phyloP scores from a whole-genome alignment of 1,284 basidiomycete species.

The Sporisorium scitamineum region DNA sequence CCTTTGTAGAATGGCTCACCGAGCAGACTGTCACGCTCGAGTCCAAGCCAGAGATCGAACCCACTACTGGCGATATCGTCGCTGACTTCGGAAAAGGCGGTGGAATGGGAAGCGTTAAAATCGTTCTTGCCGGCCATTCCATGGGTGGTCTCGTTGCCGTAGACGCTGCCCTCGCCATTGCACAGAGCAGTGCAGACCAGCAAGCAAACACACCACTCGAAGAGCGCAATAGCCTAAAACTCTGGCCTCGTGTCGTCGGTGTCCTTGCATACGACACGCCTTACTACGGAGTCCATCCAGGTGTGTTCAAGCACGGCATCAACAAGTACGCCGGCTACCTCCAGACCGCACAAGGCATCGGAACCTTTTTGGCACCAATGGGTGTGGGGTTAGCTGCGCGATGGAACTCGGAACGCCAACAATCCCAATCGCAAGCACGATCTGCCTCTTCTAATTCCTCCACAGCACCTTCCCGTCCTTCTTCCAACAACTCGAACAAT shows the following conservation, averaged over 20 bases:
- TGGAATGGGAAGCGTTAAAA: slow-evolving; percentile 71
- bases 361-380: slow-evolving; percentile 70
- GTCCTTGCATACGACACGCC: slow-evolving; percentile 89
- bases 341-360: slow-evolving; percentile 75
- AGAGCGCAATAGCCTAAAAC: slow-evolving; percentile 71
- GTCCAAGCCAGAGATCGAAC: slow-evolving; percentile 66
- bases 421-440: slow-evolving; percentile 13
- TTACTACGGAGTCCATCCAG: slow-evolving; percentile 76
- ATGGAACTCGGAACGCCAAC: slow-evolving; percentile 61
- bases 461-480: slow-evolving; percentile 43
- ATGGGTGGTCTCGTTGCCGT: slow-evolving; percentile 76
- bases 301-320: slow-evolving; percentile 85
- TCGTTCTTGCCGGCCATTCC: slow-evolving; percentile 89
- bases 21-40: slow-evolving; percentile 89
- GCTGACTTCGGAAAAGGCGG: slow-evolving; percentile 45
- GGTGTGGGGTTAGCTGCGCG: slow-evolving; percentile 73
- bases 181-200: slow-evolving; percentile 23
- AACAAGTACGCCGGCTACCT: slow-evolving; percentile 82
- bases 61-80: slow-evolving; percentile 29
- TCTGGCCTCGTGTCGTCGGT: slow-evolving; percentile 86
- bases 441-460: slow-evolving; percentile 46
- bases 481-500: neutral
- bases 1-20: slow-evolving; percentile 45
- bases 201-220: slow-evolving; percentile 8
- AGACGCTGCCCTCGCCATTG: slow-evolving; percentile 76